Evolutionary conservation across 2,329 filamentous ascomycete species (phyloP).

Genomic region (Zymoseptoria ardabiliae): DNA sequence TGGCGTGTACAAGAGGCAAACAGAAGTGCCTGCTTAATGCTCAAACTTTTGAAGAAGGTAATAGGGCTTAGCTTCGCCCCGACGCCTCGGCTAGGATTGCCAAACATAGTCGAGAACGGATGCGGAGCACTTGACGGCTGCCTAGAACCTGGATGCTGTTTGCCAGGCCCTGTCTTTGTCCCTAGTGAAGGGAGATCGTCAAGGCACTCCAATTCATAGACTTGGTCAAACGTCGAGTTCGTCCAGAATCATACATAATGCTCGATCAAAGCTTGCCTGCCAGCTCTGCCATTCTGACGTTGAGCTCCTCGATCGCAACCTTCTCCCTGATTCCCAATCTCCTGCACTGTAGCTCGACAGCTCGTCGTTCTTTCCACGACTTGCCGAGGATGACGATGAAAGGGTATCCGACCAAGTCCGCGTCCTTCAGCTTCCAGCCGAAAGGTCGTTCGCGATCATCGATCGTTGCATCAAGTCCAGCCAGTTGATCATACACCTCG

Average conservation of each 20-base stretch:
- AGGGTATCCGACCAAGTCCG: conserved; percentile 82
- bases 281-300: conserved; percentile 9
- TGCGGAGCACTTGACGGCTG: too few species aligned
- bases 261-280: conserved; percentile 12
- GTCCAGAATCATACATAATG: background rate
- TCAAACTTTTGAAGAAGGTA: background rate
- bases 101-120: background rate
- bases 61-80: background rate
- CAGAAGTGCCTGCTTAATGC: background rate
- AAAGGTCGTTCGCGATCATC: conserved; percentile 63
- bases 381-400: conserved; percentile 73
- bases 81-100: background rate
- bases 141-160: background rate
- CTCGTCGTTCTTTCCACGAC: conserved; percentile 50
- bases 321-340: conserved; percentile 54
- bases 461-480: conserved; percentile 53
- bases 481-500: conserved; percentile 51
- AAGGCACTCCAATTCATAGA: background rate
- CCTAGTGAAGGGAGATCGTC: background rate
- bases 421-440: conserved; percentile 83
- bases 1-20: background rate
- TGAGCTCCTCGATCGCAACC: conserved; percentile 7
- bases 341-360: conserved; percentile 74
- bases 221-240: background rate
- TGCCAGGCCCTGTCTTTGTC: background rate